phyloP scores from a whole-genome alignment of 164 flowering plant genomes.

The Macadamia integrifolia region DNA sequence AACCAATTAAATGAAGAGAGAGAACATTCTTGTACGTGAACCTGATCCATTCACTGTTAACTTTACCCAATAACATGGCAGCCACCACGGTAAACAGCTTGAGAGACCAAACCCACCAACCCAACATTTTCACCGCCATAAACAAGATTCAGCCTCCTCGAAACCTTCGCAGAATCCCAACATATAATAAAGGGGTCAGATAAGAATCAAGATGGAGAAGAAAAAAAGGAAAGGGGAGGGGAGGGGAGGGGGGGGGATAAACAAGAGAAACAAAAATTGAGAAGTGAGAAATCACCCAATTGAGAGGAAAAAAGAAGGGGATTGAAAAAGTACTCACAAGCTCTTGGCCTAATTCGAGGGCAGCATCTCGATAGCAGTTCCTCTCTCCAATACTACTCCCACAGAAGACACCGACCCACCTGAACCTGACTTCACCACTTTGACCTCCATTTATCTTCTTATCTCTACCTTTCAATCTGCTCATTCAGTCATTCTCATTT shows the following conservation, averaged over 20 bases:
- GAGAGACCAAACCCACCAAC: conserved; percentile 41
- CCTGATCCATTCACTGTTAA: too few relatives aligned
- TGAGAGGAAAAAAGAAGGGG: background rate
- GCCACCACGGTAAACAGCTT: conserved; percentile 36
- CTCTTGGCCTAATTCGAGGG: conserved; percentile 34
- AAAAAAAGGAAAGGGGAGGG: too few relatives aligned
- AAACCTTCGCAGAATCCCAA: conserved; percentile 15
- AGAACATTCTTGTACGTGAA: too few relatives aligned
- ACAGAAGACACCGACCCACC: conserved; percentile 34
- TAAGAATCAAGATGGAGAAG: background rate
- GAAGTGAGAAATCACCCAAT: too few relatives aligned
- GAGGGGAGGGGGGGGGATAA: too few relatives aligned
- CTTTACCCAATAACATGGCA: conserved; percentile 38
- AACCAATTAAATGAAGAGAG: too few relatives aligned
- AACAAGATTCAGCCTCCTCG: conserved; percentile 29
- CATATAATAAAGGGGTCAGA: background rate
- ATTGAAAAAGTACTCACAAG: conserved; percentile 13
- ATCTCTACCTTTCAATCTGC: background rate
- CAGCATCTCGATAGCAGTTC: conserved; percentile 30
- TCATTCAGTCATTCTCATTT: too few relatives aligned
- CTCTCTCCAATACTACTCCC: conserved; percentile 38
- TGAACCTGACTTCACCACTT: conserved; percentile 23
- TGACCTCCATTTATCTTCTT: conserved; percentile 10
- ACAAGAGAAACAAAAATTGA: too few relatives aligned
- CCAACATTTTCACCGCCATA: conserved; percentile 45